These are phyloP conservation scores for Cytospora schulzeri DNA, from an alignment of 2,329 filamentous ascomycete species.

Conservation along the genomic window DNA sequence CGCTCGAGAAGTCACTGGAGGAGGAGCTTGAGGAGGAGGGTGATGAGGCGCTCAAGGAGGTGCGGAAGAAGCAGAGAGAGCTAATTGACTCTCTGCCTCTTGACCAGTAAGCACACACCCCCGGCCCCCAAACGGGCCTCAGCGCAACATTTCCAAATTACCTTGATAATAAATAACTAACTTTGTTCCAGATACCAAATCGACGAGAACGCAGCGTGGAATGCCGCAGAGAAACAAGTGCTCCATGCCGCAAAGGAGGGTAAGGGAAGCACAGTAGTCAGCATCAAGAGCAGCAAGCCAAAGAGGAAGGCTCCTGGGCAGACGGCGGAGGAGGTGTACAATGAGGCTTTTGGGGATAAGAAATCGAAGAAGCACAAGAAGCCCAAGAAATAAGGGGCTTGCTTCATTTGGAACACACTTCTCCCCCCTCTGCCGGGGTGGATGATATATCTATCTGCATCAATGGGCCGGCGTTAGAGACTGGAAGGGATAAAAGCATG, in stretches of 20 bases:
- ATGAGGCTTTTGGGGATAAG: conserved; percentile 57
- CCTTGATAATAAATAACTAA: not conserved
- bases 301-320: conserved; percentile 70
- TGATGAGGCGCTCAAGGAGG: conserved; percentile 69
- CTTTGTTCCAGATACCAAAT: conserved; percentile 61
- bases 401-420: not conserved
- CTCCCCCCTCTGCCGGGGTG: not conserved
- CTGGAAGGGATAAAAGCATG: conserved; percentile 4
- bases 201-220: conserved; percentile 64
- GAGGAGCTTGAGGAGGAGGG: conserved; percentile 85
- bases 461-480: conserved; percentile 10
- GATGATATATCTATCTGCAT: conserved; percentile 9
- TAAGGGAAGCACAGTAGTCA: conserved; percentile 67
- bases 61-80: conserved; percentile 80
- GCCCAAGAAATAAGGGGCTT: conserved; percentile 49
- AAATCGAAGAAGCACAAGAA: conserved; percentile 53
- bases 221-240: conserved; percentile 76
- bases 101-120: conserved; percentile 71
- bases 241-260: conserved; percentile 56
- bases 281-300: conserved; percentile 74
- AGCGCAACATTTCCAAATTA: not conserved
- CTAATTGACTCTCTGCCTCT: conserved; percentile 89
- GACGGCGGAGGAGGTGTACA: conserved; percentile 64
- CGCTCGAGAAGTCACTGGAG: conserved; percentile 70
- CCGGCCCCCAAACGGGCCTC: no score